phyloP scores from a whole-genome alignment of 495 filamentous ascomycete species.

The Xylaria cubensis region DNA sequence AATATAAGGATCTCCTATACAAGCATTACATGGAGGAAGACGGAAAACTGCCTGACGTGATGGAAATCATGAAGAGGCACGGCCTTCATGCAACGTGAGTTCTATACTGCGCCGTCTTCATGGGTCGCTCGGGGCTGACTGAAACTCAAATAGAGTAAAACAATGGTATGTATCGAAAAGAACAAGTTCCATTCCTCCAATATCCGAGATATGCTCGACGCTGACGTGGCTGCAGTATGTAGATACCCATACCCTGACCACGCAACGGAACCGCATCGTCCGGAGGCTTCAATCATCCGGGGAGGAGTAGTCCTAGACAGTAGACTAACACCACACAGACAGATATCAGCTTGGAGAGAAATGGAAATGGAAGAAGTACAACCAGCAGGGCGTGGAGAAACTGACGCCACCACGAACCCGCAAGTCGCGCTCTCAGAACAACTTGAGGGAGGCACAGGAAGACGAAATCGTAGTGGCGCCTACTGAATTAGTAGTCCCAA shows the following conservation, averaged over 20 bases:
- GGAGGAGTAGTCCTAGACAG: not conserved
- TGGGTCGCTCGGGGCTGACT: not conserved
- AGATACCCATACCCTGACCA: not conserved
- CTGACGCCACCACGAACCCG: not conserved
- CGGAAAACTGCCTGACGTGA: not conserved
- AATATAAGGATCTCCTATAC: not conserved
- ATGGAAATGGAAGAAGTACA: slow-evolving; percentile 22
- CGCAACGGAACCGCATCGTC: not conserved
- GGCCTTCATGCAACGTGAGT: slow-evolving; percentile 8
- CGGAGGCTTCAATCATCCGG: not conserved
- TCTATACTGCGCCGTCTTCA: not conserved
- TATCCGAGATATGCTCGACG: not conserved
- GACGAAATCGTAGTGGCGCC: not conserved
- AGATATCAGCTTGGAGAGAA: slow-evolving; percentile 11
- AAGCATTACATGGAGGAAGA: not conserved
- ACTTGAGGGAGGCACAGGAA: not conserved
- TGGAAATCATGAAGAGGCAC: not conserved
- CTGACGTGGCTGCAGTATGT: slow-evolving; percentile 18
- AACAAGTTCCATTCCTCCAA: not conserved
- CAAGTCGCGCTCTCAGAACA: not conserved
- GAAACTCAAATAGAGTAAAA: not conserved
- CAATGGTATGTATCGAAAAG: slow-evolving; percentile 22
- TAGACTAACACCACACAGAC: not conserved
- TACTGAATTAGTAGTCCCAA: not conserved
- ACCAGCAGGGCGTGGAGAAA: not conserved